These are phyloP conservation scores for Linnemannia schmuckeri DNA, from an alignment of 192 early-diverging fungal species.

Conservation along the genomic window DNA sequence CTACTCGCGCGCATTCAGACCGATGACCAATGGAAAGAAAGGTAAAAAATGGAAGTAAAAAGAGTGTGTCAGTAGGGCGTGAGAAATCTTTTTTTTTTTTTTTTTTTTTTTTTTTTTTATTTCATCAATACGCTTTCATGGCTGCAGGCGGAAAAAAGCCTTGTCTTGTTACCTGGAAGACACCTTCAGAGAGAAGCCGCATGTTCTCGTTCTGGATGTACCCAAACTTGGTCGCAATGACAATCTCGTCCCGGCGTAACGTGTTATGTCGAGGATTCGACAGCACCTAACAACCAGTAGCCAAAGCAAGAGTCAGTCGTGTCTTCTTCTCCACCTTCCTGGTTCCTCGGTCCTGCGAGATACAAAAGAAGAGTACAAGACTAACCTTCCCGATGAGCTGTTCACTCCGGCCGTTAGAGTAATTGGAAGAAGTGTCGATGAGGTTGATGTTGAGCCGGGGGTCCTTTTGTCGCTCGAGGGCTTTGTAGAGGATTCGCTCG, in stretches of 20 bases:
- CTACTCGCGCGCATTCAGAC: neutral
- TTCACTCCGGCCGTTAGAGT: constrained; percentile 48
- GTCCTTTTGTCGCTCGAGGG: constrained; percentile 45
- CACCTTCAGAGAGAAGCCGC: constrained; percentile 40
- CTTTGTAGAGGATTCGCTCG: constrained; percentile 47
- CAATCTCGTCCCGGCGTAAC: constrained; percentile 33
- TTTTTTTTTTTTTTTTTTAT: neutral
- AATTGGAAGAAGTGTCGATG: constrained; percentile 58
- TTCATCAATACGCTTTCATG: too few relatives aligned
- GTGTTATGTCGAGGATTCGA: constrained; percentile 37
- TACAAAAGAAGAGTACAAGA: neutral
- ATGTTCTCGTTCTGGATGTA: constrained; percentile 57
- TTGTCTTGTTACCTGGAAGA: constrained; percentile 29
- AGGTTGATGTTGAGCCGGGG: constrained; percentile 46
- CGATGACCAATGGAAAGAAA: neutral
- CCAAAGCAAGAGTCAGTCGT: neutral
- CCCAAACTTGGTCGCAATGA: constrained; percentile 53
- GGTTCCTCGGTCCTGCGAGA: neutral
- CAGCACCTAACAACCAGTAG: constrained; percentile 12
- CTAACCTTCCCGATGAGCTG: constrained; percentile 52
- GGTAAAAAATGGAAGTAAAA: neutral
- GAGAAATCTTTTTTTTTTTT: neutral
- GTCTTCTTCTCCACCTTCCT: neutral
- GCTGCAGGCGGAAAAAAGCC: too few relatives aligned
- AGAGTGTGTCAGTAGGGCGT: neutral